phyloP scores from a whole-genome alignment of 352 stramenopile genomes.

The Elongisporangium anandrum region DNA sequence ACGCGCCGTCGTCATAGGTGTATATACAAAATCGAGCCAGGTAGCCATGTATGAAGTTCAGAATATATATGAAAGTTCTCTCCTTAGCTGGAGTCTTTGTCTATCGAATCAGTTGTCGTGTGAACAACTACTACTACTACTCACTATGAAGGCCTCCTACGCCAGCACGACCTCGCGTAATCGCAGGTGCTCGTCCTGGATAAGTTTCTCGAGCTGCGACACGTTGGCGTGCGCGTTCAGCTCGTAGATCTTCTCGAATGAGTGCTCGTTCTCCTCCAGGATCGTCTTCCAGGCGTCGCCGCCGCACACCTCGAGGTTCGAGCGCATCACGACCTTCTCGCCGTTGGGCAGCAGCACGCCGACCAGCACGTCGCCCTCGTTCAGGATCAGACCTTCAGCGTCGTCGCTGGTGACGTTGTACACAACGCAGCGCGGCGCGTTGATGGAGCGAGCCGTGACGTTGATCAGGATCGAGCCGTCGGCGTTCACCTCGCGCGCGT shows the following conservation, averaged over 20 bases:
- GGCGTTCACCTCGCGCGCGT: conserved; percentile 85
- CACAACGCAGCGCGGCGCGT: conserved; percentile 91
- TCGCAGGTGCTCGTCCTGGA: conserved; percentile 77
- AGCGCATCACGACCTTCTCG: conserved; percentile 91
- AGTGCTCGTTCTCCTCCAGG: conserved; percentile 89
- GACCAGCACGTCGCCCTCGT: conserved; percentile 92
- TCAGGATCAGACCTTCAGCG: conserved; percentile 86
- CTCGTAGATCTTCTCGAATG: conserved; percentile 95
- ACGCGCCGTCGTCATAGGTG: background rate
- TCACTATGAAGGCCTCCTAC: conserved; percentile 21
- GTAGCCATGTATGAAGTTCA: background rate
- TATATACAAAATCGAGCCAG: background rate
- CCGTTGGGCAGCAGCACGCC: conserved; percentile 91
- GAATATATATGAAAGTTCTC: background rate
- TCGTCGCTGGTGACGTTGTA: conserved; percentile 97
- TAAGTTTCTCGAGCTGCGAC: conserved; percentile 80
- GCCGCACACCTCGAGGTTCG: conserved; percentile 90
- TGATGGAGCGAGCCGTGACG: conserved; percentile 95
- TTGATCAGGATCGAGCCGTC: conserved; percentile 98
- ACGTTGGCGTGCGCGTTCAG: conserved; percentile 89
- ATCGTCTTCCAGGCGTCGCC: conserved; percentile 93
- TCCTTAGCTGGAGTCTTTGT: background rate
- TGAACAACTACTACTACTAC: conserved; percentile 12
- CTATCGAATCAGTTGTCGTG: conserved; percentile 1
- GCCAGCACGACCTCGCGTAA: conserved; percentile 73